Evolutionary conservation across 2,329 filamentous ascomycete species (phyloP), one percentile per base, ranked within the genome.

Genomic region (Mycosphaerelloides madeirae): DNA sequence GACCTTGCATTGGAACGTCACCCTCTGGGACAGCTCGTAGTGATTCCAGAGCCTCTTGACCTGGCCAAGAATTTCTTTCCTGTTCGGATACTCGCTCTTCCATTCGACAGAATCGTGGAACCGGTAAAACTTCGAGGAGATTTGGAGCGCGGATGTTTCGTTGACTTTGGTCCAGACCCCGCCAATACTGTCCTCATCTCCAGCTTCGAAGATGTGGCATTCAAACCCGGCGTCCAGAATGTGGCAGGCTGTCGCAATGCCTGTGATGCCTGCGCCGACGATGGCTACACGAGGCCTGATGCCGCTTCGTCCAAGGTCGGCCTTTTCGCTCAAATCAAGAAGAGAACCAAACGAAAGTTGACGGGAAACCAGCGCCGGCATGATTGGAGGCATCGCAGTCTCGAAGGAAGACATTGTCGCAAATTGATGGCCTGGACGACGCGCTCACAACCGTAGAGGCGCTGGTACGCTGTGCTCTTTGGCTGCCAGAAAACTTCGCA

Each of bases 221-320:
- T 91, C 85, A 53, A 90, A 91, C 34, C 87, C 86, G 77, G 93
- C 85, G 1, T 87, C 87, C 25, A 90, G 79, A 60, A 85, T 88
- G 62, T 94, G 87, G 2, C 85, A 81, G 0, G 87, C 87, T 3
- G 86, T 80, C 1, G 86, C 86, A 2, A 93, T 80, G 29, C 79
- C 78, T 5, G 87, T 93, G 44, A 94, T 73, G 7, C 70, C 70
- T 29, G 70, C 70, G 9, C 69, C 70, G 33, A 73, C 68, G 43
- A 73, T 59, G 34, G 70, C 70, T 35, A 73, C 68, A 36, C 66
- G 81, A 12, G 85, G 83, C 16, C 82, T 71, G n/a, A 43, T 35
- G 8, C 36, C 38, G 14, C 39, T 35, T 9, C 20, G 12, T 20
- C 45, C 37, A 22, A 45, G 36, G 13, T 37, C 33, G 31, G 41